A percentile compares a stretch with the other conserved stretches of the same genome.
These are phyloP conservation scores for Yamadazyma nakazawae DNA, from an alignment of 805 yeast species.

Conservation along the genomic window DNA sequence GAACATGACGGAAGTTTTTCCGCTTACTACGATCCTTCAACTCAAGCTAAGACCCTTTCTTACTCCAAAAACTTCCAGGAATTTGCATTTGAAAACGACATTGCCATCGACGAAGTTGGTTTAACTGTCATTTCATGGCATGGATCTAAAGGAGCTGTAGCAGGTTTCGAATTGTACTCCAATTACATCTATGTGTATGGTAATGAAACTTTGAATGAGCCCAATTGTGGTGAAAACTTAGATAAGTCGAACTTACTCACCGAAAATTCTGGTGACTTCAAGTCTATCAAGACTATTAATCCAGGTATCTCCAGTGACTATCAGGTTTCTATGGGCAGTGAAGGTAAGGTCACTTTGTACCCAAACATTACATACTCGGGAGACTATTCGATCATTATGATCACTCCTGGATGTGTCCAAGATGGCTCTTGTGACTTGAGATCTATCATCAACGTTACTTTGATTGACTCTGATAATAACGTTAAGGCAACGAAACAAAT, in stretches of 20 bases:
- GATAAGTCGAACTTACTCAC: constrained; percentile 23
- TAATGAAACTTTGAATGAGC: constrained; percentile 65
- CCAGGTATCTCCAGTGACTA: constrained; percentile 15
- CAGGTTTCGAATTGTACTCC: constrained; percentile 72
- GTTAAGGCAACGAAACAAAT: constrained; percentile 44
- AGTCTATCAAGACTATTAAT: constrained; percentile 20
- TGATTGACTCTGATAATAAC: constrained; percentile 48
- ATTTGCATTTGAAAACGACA: constrained; percentile 70
- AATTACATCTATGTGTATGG: constrained; percentile 64
- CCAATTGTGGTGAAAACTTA: constrained; percentile 47
- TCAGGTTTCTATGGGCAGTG: constrained; percentile 28
- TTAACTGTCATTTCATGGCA: constrained; percentile 64
- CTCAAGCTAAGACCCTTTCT: constrained; percentile 35
- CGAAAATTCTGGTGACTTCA: constrained; percentile 27
- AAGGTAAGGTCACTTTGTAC: constrained; percentile 47
- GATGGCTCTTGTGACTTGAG: constrained; percentile 69
- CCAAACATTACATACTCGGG: constrained; percentile 76
- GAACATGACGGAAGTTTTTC: constrained; percentile 33
- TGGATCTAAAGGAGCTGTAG: constrained; percentile 65
- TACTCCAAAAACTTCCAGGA: constrained; percentile 64
- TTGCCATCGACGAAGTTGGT: constrained; percentile 59
- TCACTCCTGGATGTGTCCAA: constrained; percentile 81
- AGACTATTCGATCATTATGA: constrained; percentile 63
- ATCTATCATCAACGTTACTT: constrained; percentile 75
- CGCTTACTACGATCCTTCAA: constrained; percentile 31